Base-by-base conservation (phyloP, 1,139 yeast genomes). In the Suhomyces chickasaworum region DNA sequence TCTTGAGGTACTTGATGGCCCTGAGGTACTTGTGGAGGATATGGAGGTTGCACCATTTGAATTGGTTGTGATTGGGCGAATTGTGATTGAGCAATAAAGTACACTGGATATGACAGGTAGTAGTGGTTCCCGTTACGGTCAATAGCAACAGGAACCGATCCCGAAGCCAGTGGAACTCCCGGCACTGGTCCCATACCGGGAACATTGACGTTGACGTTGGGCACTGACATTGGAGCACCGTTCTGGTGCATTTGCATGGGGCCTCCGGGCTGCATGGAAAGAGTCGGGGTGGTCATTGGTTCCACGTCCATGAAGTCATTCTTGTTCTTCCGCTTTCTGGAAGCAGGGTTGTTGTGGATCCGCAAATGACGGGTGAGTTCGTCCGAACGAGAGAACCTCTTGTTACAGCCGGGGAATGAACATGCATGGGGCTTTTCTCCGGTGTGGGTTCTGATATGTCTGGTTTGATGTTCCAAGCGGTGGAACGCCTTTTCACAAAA, bases 401-500 rank as follows among this genome's bases (percentile, higher is more conserved):
- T 91, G 49, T 80, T 72, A 66, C 98, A 91, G 1, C 95, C 95
- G 0, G 95, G 95, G 58, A 80, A 89, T 7, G 86, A 78, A 65
- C 98, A 91, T 39, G 82, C 83, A 61, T 90, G 97, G 18, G 97
- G 97, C 63, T 89, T 88, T 61, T 90, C 97, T 30, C 98, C 98
- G 0, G 98, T 91, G 63, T 91, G 98, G 6, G 97, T 91, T 51
- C 97, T 74, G 44, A 91, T 87, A 63, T 91, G 98, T 58, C 98
- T 80, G 15, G 97, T 90, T 63, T 89, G 96, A 66, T 91, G 98
- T 65, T 91, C 98, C 41, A 90, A 71, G 42, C 98, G 76, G 61
- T 89, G 96, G 64, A 91, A 91, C 1, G 96, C 96, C 70, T 91
- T 89, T 46, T 85, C 86, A 67, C 98, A 91, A 61, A 87, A 79